Base-by-base conservation (phyloP, 2,329 filamentous ascomycete species). In the Fulvia fulva region DNA sequence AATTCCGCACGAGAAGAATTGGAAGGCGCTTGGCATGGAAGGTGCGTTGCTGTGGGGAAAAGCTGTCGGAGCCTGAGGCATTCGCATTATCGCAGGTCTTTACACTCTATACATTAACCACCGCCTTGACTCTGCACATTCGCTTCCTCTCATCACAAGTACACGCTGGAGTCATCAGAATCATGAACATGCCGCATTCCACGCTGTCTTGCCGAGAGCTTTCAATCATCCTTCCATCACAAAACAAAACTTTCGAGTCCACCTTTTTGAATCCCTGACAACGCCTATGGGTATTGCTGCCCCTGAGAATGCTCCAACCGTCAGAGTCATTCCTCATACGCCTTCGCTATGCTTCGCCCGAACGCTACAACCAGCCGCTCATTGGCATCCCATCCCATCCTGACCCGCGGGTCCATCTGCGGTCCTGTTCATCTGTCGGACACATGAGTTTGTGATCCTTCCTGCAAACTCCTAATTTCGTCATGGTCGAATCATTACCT, bases 361-460 rank as follows among this genome's bases (percentile, higher is more conserved):
- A 52, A 41, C 53, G 49, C 52, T 54, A 47, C 55, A 43, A 30
- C 30, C 46, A 23, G 28, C 49, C 51, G 51, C 2, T 53, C 57
- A 23, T 58, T 41, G 41, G 28, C 55, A 53, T 23, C 53, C 53
- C 57, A 46, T 61, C 32, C 58, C 11, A 51, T 62, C 59, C 47
- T 63, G 60, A 61, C 63, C 61, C 59, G 61, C 61, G 23, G 9
- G 51, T 14, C 22, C 49, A 49, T 19, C 28, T 45, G 58, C 61
- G 58, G 61, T 56, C 25, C 62, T 63, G 52, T 62, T 26, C 50
- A 43, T 28, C 54, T 52, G 23, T 28, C 45, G 25, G 37, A 54
- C 34, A 51, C 22, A 49, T 52, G 25, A 54, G 25, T 56, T 51
- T 60, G 25, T 6, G 12, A 25, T 41, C 30, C 52, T 14, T 34